These are phyloP conservation scores for Epichloe brachyelytri DNA, from an alignment of 2,329 filamentous ascomycete species.

Conservation along the genomic window DNA sequence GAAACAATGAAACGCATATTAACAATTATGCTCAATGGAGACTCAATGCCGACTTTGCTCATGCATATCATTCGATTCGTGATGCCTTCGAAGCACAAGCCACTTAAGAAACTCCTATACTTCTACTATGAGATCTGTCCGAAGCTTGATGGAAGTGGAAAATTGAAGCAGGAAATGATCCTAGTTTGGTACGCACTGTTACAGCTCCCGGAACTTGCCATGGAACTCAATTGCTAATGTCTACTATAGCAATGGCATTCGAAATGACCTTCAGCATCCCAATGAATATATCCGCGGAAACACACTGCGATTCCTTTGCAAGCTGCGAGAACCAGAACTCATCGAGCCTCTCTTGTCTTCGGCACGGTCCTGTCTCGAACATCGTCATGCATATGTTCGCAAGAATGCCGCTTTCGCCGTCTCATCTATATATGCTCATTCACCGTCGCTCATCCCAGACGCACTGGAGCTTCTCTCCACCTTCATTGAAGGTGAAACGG, in stretches of 20 bases:
- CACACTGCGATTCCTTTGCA: constrained; percentile 94
- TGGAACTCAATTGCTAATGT: background rate
- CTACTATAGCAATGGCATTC: constrained; percentile 75
- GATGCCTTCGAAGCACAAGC: constrained; percentile 96
- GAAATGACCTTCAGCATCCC: constrained; percentile 90
- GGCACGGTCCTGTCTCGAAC: constrained; percentile 81
- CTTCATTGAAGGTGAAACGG: constrained; percentile 83
- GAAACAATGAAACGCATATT: constrained; percentile 95
- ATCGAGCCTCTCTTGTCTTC: constrained; percentile 93
- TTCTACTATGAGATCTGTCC: constrained; percentile 99
- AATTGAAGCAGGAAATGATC: constrained; percentile 99
- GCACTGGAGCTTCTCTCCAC: constrained; percentile 81
- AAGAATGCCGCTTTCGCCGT: constrained; percentile 97
- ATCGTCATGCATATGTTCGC: constrained; percentile 92
- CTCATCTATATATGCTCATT: constrained; percentile 83
- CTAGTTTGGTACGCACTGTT: constrained; percentile 63
- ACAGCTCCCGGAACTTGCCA: background rate
- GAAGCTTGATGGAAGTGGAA: constrained; percentile 82
- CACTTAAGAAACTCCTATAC: constrained; percentile 94
- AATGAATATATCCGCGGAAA: constrained; percentile 98
- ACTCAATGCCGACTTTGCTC: constrained; percentile 85
- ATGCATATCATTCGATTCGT: constrained; percentile 99
- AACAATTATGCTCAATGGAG: constrained; percentile 95
- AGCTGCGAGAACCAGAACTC: constrained; percentile 87
- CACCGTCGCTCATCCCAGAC: constrained; percentile 84